Conservation (phyloP, 345 rosid genomes). For the Stellera chamaejasme region DNA sequence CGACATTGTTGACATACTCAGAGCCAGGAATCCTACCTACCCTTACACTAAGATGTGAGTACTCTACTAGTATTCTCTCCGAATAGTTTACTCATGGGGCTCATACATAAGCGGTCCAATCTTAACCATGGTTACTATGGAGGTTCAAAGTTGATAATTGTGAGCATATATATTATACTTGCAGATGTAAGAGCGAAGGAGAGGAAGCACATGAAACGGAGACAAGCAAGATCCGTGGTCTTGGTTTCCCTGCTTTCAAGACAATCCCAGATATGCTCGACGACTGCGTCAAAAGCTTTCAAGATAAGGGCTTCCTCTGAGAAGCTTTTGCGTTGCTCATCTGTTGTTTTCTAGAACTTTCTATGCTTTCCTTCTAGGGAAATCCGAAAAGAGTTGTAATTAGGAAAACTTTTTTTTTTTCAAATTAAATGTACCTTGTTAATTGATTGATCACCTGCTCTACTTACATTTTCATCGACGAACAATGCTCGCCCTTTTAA, state of each 20-base stretch:
- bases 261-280: slow-evolving; percentile 66
- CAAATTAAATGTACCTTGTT: no score
- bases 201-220: slow-evolving; percentile 73
- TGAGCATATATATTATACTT: neutral
- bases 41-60: slow-evolving; percentile 53
- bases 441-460: no score
- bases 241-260: slow-evolving; percentile 55
- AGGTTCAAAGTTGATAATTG: neutral
- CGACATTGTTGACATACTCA: slow-evolving; percentile 55
- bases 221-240: slow-evolving; percentile 39
- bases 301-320: slow-evolving; percentile 54
- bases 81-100: no score
- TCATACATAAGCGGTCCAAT: neutral
- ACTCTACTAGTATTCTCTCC: neutral
- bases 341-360: no score
- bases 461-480: no score
- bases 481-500: no score
- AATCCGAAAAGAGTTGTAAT: no score
- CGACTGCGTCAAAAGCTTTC: slow-evolving; percentile 77
- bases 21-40: slow-evolving; percentile 55
- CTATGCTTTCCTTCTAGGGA: no score
- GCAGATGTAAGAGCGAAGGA: slow-evolving; percentile 51
- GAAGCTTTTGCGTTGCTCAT: neutral
- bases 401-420: no score
- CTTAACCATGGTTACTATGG: neutral